Evolutionary conservation across 257 asterid species (phyloP).

Genomic region (Buddleja alternifolia): DNA sequence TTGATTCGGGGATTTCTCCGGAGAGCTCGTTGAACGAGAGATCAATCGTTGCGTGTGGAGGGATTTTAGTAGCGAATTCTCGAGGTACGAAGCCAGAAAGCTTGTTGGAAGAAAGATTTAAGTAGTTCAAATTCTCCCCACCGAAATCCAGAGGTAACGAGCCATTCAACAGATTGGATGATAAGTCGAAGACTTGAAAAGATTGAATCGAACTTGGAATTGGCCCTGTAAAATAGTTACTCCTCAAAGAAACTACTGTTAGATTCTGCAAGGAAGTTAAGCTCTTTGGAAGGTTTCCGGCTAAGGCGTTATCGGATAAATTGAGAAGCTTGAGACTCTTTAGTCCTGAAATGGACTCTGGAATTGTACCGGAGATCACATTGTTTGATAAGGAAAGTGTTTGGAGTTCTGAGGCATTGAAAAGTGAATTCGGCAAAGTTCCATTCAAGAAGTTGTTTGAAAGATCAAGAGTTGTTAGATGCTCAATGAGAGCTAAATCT

Average conservation of each 20-base stretch:
- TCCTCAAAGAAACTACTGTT: slow-evolving; percentile 58
- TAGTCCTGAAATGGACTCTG: slow-evolving; percentile 27
- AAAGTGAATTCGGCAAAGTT: slow-evolving; percentile 59
- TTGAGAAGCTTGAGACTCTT: slow-evolving; percentile 49
- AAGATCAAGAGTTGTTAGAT: slow-evolving; percentile 64
- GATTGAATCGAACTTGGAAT: slow-evolving; percentile 52
- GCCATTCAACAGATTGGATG: slow-evolving; percentile 69
- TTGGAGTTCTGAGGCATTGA: slow-evolving; percentile 65
- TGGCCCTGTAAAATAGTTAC: slow-evolving; percentile 55
- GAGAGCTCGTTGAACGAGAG: slow-evolving; percentile 81
- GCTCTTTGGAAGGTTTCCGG: slow-evolving; percentile 57
- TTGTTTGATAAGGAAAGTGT: slow-evolving; percentile 56
- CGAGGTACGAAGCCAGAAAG: slow-evolving; percentile 61
- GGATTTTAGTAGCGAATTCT: slow-evolving; percentile 60
- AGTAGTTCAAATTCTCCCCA: slow-evolving; percentile 58
- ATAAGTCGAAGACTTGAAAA: slow-evolving; percentile 61
- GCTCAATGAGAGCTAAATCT: slow-evolving; percentile 66
- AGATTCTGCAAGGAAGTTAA: slow-evolving; percentile 43
- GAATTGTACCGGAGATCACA: slow-evolving; percentile 53
- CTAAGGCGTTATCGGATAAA: slow-evolving; percentile 59
- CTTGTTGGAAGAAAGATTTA: slow-evolving; percentile 82
- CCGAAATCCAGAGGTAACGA: slow-evolving; percentile 69
- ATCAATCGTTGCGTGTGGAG: slow-evolving; percentile 62
- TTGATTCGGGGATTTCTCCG: slow-evolving; percentile 69
- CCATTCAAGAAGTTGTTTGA: slow-evolving; percentile 77